Evolutionary conservation across 1,139 yeast species (phyloP), one percentile per base, ranked within the genome.

Genomic region (Ogataea hybrid): DNA sequence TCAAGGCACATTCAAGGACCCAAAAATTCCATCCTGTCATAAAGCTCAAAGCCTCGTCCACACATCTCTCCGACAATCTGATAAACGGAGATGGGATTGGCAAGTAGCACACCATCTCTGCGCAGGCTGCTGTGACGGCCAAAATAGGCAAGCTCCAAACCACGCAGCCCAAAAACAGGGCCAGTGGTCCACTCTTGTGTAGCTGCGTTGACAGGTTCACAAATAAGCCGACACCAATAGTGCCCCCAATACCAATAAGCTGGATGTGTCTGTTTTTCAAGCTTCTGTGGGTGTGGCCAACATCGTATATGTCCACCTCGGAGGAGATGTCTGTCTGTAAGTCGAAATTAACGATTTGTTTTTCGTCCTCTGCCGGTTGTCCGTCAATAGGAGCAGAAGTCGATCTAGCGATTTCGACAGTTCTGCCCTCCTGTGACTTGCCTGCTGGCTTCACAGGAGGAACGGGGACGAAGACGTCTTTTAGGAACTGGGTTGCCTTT

Each of bases 21-120:
- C 86, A 85, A 57, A 84, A 86, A 62, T 86, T 86, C 77, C 87
- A 81, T 11, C 89, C 85, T 7, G 86, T 81, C 67, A 84, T 83
- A 49, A 84, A 79, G 54, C 86, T 92, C 47, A 83, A 70, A 0
- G 94, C 82, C 44, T 83, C 86, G 63, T 79, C 83, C 28, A 71
- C 71, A 57, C 79, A 76, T 36, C 81, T 62, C 10, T 79, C 79
- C 2, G 81, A 72, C 49, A 79, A 50, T 39, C 79, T 57, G 43
- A 79, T 65, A 52, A 79, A 79, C 0, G 84, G 84, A 0, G 95
- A 84, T 36, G 81, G 71, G 7, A 85, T 72, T 0, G 95, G 95
- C 50, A 82, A 63, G 54, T 79, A 84, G 14, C 84, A 81, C 20
- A 85, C 94, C 94, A 86, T 84, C 59, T 86, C 95, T 1, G 89